Conservation (phyloP, 345 rosid species). For the Xanthoceras sorbifolium region DNA sequence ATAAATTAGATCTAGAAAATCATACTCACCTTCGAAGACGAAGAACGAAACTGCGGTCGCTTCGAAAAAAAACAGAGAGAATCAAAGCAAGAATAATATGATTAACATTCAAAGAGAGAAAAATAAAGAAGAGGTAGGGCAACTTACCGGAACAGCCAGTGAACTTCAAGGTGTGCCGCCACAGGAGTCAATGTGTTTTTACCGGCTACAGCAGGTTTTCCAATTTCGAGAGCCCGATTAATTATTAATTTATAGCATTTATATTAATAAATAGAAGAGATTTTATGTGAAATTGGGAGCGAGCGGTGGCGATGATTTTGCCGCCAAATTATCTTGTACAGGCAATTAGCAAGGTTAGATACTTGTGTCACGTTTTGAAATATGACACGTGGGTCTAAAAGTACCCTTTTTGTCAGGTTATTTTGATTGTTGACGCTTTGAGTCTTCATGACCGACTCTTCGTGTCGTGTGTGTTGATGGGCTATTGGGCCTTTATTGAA, state of each 20-base stretch:
- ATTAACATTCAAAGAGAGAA: neutral
- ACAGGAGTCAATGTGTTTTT: constrained; percentile 8
- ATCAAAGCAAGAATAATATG: neutral
- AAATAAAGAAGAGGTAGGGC: constrained; percentile 14
- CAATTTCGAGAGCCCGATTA: constrained; percentile 23
- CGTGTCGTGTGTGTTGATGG: neutral
- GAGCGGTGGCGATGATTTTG: constrained; percentile 18
- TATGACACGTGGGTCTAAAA: neutral
- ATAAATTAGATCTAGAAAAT: constrained; percentile 6
- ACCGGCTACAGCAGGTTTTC: constrained; percentile 52
- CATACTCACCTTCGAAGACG: constrained; percentile 27
- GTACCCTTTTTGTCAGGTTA: neutral
- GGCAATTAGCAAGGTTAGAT: neutral
- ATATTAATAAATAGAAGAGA: neutral
- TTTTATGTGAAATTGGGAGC: neutral
- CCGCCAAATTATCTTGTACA: constrained; percentile 17
- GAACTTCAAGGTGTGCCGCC: constrained; percentile 24
- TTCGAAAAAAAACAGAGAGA: constrained; percentile 31
- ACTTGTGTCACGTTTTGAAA: neutral
- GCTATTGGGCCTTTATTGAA: too few species aligned
- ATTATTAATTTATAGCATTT: neutral
- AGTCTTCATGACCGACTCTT: constrained; percentile 5
- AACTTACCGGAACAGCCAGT: constrained; percentile 48
- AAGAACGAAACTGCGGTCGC: constrained; percentile 20
- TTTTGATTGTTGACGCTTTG: neutral